phyloP scores from a whole-genome alignment of 139 green algal species.

The Chlamydomonas schloesseri region DNA sequence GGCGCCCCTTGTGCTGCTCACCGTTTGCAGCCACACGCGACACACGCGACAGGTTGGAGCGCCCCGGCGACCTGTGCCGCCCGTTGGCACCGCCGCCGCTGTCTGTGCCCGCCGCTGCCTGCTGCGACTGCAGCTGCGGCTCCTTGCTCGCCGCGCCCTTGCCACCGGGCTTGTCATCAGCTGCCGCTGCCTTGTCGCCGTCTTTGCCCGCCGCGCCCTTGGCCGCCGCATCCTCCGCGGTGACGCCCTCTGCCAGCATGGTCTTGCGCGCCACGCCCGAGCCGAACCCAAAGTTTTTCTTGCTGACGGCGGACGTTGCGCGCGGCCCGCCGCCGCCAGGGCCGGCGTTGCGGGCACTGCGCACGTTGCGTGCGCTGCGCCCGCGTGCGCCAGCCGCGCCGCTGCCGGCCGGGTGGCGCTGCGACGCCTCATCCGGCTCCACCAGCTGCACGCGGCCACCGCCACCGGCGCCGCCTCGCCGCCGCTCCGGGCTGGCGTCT shows the following conservation, averaged over 20 bases:
- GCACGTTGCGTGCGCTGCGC: not conserved
- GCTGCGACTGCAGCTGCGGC: not conserved
- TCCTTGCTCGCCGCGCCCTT: no score
- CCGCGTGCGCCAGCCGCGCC: not conserved
- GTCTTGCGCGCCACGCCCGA: slow-evolving; percentile 5
- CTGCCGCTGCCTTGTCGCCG: not conserved
- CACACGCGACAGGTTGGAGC: not conserved
- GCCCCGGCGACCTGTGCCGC: not conserved
- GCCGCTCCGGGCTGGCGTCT: not conserved
- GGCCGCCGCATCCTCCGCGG: not conserved
- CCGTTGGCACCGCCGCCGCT: not conserved
- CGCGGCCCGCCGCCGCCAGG: not conserved
- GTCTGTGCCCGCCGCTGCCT: not conserved
- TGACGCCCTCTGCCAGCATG: not conserved
- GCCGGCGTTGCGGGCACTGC: not conserved
- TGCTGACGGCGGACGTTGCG: no score
- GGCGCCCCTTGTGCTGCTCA: no score
- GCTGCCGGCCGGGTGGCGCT: not conserved
- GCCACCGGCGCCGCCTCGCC: not conserved
- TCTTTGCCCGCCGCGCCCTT: not conserved
- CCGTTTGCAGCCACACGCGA: not conserved
- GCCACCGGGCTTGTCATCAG: not conserved
- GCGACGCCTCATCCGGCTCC: no score
- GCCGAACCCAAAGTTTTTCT: not conserved
- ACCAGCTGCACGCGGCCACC: no score